Evolutionary conservation across 2,329 filamentous ascomycete genomes (phyloP).

Genomic region (Ophiostoma ips): DNA sequence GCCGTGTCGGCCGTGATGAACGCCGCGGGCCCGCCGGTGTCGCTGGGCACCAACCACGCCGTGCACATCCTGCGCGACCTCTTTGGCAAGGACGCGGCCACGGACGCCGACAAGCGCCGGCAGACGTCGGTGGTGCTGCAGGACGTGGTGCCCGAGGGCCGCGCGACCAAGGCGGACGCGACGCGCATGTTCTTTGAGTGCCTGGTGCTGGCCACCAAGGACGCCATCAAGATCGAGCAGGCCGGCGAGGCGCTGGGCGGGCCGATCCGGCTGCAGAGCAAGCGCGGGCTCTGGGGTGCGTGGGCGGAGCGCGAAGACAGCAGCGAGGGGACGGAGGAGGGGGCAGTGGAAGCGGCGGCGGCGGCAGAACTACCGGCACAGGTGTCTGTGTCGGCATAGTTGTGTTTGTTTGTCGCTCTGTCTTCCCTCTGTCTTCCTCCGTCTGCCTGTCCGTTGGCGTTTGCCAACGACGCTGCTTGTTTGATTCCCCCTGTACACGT

Average conservation of each 20-base stretch:
- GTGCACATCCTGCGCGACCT: slow-evolving; percentile 86
- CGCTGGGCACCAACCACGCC: slow-evolving; percentile 83
- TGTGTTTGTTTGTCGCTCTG: neutral
- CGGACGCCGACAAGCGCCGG: slow-evolving; percentile 57
- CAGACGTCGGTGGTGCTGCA: slow-evolving; percentile 76
- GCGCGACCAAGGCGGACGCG: slow-evolving; percentile 74
- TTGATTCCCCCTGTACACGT: slow-evolving; percentile 1
- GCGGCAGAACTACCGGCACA: neutral
- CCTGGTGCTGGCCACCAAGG: slow-evolving; percentile 89
- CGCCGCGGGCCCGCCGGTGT: slow-evolving; percentile 73
- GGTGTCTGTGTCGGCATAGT: slow-evolving; percentile 1
- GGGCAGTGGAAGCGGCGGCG: too few relatives aligned
- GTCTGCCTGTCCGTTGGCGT: neutral
- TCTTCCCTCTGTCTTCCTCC: neutral
- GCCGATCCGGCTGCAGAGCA: slow-evolving; percentile 71
- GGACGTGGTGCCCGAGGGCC: slow-evolving; percentile 69
- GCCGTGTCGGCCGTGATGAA: slow-evolving; percentile 65
- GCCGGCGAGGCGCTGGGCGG: slow-evolving; percentile 56
- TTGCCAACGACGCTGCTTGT: neutral
- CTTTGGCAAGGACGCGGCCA: slow-evolving; percentile 60
- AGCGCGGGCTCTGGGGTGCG: slow-evolving; percentile 89
- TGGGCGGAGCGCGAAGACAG: slow-evolving; percentile 59
- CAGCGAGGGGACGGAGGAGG: neutral
- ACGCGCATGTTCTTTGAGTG: slow-evolving; percentile 99
- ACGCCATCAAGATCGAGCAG: slow-evolving; percentile 95